Base-by-base conservation (phyloP, 768 basidiomycete species). In the Asterophora lycoperdoides region DNA sequence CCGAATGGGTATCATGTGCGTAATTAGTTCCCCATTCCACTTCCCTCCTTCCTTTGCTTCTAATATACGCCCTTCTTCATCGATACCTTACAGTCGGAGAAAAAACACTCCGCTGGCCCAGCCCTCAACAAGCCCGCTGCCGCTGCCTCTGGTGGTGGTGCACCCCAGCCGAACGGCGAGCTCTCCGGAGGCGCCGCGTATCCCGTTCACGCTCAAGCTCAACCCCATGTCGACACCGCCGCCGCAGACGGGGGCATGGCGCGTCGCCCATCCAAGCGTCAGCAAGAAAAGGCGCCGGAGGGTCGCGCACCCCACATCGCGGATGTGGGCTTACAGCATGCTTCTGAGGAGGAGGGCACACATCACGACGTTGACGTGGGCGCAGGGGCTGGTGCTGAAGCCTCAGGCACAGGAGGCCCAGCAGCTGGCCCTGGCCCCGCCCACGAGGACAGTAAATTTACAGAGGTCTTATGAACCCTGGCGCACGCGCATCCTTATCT, bases 281-380 rank as follows among this genome's bases (percentile, higher is more conserved):
- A 79, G 59, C 75, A 80, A 66, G 88, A 86, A 62, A 87, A 88
- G 67, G 83, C 86, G 8, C 83, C 86, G 0, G 84, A 83, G 59
- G 79, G 78, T 5, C 72, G 74, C 15, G 36, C 53, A 8, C 75
- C 73, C 9, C 74, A 67, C 49, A 53, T 30, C 13, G 8, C 29
- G 5, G 30, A 55, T 41, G 53, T 8, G 19, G 42, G 37, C 20
- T 15, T 2, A 10, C 29, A 41, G 33, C 42, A 34, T 30, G 34
- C 30, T 13, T 6, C 23, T 14, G 37, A 10, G 15, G 43, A 11
- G 49, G 41, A n/a, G 20, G 7, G 23, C 23, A 6, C 23, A 6
- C 23, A 23, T 23, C 23, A 23, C 23, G 23, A 23, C 23, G 6
- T 23, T 23, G 23, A 23, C 23, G 23, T 6, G 23, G 3, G 4